phyloP scores from a whole-genome alignment of 2,329 filamentous ascomycete species.

The Colletotrichum siamense region DNA sequence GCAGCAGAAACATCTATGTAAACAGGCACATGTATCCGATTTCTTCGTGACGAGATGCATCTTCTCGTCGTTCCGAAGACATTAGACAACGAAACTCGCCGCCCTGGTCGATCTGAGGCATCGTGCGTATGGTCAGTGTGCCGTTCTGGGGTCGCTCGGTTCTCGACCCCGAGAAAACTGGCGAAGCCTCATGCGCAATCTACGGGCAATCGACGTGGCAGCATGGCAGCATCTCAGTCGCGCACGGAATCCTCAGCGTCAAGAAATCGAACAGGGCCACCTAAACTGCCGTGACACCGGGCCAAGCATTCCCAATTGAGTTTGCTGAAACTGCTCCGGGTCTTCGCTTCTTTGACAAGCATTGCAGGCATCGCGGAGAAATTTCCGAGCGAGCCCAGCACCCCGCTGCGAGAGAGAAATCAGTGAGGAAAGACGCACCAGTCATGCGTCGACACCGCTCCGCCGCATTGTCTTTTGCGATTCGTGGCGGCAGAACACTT shows the following conservation, averaged over 20 bases:
- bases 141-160: not conserved
- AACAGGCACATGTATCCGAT: not conserved
- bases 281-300: slow-evolving; percentile 16
- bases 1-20: not conserved
- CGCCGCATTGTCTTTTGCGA: slow-evolving; percentile 13
- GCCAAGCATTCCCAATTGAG: slow-evolving; percentile 19
- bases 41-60: not conserved
- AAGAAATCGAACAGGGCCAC: not conserved
- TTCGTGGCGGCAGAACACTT: not conserved
- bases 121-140: not conserved
- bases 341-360: slow-evolving; percentile 15
- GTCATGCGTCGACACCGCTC: slow-evolving; percentile 4
- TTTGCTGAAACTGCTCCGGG: slow-evolving; percentile 10
- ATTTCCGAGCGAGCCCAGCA: slow-evolving; percentile 1
- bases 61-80: not conserved
- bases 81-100: not conserved
- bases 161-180: not conserved
- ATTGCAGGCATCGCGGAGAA: slow-evolving; percentile 16
- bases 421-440: not conserved
- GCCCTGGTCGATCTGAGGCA: not conserved
- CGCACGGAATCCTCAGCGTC: not conserved
- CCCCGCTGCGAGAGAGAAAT: not conserved
- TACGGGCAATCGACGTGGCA: not conserved
- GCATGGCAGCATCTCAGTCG: not conserved
- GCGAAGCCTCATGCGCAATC: not conserved